Percentiles rank a stretch among this genome's conserved stretches.
These are phyloP conservation scores for Malus sieversii DNA, from an alignment of 306 rosid genomes.

Conservation along the genomic window DNA sequence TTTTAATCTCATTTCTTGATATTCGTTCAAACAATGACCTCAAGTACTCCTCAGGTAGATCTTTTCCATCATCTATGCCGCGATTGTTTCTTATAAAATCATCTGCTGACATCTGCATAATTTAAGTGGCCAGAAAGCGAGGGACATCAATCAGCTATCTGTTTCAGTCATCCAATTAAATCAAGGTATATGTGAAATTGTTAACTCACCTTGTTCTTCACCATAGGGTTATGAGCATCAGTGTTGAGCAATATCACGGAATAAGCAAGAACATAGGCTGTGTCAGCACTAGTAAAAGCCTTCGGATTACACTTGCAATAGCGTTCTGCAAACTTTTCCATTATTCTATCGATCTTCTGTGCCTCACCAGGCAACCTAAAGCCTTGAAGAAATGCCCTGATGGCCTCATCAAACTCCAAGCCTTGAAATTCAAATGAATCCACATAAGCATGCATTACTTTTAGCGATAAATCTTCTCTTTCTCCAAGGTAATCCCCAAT, in stretches of 20 bases:
- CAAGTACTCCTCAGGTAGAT: constrained; percentile 81
- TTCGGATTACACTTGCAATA: constrained; percentile 91
- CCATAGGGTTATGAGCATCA: constrained; percentile 93
- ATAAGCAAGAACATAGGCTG: constrained; percentile 97
- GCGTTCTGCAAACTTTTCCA: constrained; percentile 98
- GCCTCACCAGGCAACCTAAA: constrained; percentile 99
- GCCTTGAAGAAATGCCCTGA: constrained; percentile 84
- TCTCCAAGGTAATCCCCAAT: constrained; percentile 98
- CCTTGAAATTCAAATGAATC: constrained; percentile 92
- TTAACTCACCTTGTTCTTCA: constrained; percentile 78
- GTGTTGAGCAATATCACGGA: constrained; percentile 97
- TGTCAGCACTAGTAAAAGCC: constrained; percentile 94
- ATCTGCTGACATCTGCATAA: constrained; percentile 93
- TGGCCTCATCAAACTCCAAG: constrained; percentile 95
- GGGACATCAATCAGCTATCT: constrained; percentile 1
- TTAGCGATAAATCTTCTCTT: constrained; percentile 85
- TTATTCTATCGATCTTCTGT: constrained; percentile 91
- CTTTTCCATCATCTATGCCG: constrained; percentile 98
- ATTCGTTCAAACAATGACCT: constrained; percentile 82
- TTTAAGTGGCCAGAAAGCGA: constrained; percentile 14
- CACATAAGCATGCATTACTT: constrained; percentile 95
- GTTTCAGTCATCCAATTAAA: constrained; percentile 17
- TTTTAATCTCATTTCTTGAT: constrained; percentile 90
- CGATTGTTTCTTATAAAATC: constrained; percentile 97
- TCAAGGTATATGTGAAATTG: constrained; percentile 15